These are phyloP conservation scores for Fulvia fulva DNA, from an alignment of 2,329 filamentous ascomycete species.

Conservation along the genomic window DNA sequence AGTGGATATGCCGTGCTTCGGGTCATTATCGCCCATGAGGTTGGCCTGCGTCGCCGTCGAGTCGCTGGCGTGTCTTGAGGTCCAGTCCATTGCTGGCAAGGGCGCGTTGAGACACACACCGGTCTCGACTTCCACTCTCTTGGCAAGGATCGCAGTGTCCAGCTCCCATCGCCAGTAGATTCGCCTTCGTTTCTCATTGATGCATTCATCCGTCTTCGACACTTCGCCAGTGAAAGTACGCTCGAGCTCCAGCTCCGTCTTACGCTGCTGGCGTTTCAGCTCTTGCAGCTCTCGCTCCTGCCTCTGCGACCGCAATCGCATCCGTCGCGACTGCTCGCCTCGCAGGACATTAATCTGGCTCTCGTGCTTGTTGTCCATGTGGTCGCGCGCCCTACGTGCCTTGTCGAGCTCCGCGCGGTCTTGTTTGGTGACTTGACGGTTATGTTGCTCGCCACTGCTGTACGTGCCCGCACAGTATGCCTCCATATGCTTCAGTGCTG, in stretches of 20 bases:
- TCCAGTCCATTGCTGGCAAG: slow-evolving; percentile 18
- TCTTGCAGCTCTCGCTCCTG: slow-evolving; percentile 40
- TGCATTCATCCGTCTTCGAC: slow-evolving; percentile 22
- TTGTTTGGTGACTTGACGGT: slow-evolving; percentile 41
- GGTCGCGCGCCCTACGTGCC: slow-evolving; percentile 36
- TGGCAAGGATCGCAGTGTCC: slow-evolving; percentile 38
- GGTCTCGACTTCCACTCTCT: slow-evolving; percentile 23
- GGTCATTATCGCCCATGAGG: background rate
- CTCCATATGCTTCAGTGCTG: slow-evolving; percentile 46
- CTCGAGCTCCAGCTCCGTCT: slow-evolving; percentile 35
- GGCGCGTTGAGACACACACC: slow-evolving; percentile 4
- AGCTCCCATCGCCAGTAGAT: slow-evolving; percentile 38
- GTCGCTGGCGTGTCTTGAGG: background rate
- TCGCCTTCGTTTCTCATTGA: slow-evolving; percentile 32
- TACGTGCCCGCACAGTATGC: slow-evolving; percentile 43
- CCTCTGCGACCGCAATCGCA: slow-evolving; percentile 34
- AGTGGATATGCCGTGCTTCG: slow-evolving; percentile 1
- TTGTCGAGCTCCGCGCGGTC: slow-evolving; percentile 43
- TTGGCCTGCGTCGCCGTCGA: background rate
- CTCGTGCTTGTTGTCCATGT: slow-evolving; percentile 41
- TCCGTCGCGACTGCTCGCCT: slow-evolving; percentile 41
- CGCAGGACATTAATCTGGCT: slow-evolving; percentile 46
- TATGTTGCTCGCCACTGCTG: slow-evolving; percentile 28
- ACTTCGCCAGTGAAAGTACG: slow-evolving; percentile 23
- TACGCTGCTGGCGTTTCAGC: slow-evolving; percentile 33